phyloP scores from a whole-genome alignment of 345 rosid genomes.

The Linum trigynum region DNA sequence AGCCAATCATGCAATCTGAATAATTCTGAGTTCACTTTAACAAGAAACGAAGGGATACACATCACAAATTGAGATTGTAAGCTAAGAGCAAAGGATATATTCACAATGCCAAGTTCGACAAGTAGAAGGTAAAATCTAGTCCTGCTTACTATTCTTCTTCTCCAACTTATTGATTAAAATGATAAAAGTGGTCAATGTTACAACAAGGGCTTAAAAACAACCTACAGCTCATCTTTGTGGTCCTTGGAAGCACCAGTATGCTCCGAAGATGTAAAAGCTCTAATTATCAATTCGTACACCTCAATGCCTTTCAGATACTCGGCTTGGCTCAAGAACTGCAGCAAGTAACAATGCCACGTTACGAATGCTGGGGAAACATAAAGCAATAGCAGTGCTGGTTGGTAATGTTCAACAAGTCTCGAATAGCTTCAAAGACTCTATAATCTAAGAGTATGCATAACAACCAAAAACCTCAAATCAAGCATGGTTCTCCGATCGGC shows the following conservation, averaged over 20 bases:
- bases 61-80: neutral
- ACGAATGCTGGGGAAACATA: neutral
- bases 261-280: slow-evolving; percentile 46
- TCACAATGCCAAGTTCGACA: neutral
- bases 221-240: slow-evolving; percentile 60
- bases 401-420: no score
- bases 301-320: slow-evolving; percentile 84
- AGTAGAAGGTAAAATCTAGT: neutral
- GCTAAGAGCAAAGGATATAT: neutral
- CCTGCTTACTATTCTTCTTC: neutral
- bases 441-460: no score
- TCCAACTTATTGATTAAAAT: no score
- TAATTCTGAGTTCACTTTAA: no score
- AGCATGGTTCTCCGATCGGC: no score
- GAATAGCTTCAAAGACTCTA: no score
- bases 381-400: neutral
- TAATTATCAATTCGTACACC: slow-evolving; percentile 59
- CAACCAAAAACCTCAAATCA: no score
- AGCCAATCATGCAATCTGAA: no score
- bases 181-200: neutral
- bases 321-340: slow-evolving; percentile 65
- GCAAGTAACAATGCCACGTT: slow-evolving; percentile 8
- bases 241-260: slow-evolving; percentile 21
- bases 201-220: neutral
- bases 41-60: no score